Conservation (phyloP, 169 alveolate genomes). For the Plasmodium cynomolgi region DNA sequence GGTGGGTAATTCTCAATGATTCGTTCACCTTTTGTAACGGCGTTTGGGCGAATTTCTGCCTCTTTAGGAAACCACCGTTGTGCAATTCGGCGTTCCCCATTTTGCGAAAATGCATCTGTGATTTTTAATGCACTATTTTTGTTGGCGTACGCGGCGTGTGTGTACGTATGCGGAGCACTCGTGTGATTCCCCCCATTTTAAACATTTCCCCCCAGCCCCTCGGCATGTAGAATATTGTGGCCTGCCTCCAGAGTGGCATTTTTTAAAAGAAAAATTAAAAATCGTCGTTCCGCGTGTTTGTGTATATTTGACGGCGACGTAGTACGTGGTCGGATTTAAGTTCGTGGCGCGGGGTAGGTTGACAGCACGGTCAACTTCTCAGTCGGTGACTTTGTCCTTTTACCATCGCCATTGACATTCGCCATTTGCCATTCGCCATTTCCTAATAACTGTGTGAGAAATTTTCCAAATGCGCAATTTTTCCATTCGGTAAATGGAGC, state of each 20-base stretch:
- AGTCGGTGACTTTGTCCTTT: not conserved
- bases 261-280: slow-evolving; percentile 2
- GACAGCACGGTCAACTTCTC: not conserved
- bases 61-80: slow-evolving; percentile 1
- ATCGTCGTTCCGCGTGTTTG: not conserved
- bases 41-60: not conserved
- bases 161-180: not conserved
- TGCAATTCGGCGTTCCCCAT: not conserved
- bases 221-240: not conserved
- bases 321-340: not conserved
- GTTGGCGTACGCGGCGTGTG: not conserved
- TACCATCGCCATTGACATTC: not conserved
- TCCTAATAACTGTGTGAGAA: slow-evolving; percentile 27
- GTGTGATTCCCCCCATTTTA: not conserved
- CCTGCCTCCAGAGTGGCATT: not conserved
- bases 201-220: not conserved
- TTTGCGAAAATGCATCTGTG: not conserved
- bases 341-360: not conserved
- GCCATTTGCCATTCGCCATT: not conserved
- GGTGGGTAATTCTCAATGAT: not conserved
- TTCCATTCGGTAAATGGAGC: slow-evolving; percentile 1
- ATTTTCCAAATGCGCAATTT: slow-evolving; percentile 4
- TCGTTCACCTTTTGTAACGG: not conserved
- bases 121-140: slow-evolving; percentile 27
- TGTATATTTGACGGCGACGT: not conserved